Evolutionary conservation across 495 filamentous ascomycete species (phyloP).

Genomic region (Chaetomium fimeti): DNA sequence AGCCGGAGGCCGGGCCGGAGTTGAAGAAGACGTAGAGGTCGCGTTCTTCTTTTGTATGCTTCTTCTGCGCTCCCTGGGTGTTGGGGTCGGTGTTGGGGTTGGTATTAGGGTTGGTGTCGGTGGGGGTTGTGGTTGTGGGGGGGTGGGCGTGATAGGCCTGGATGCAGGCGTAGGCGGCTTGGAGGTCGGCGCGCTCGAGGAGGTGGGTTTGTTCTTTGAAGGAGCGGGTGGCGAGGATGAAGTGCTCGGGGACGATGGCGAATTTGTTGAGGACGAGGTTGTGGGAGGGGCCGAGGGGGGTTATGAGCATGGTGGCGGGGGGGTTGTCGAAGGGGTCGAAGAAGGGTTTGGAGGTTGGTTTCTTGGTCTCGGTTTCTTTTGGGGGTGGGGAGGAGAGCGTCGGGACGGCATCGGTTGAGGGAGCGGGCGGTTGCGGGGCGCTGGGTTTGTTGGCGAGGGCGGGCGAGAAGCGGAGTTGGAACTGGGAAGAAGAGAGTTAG

Average conservation of each 20-base stretch:
- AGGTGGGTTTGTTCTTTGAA: conserved; percentile 69
- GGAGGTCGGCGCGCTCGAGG: conserved; percentile 64
- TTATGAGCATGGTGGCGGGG: conserved; percentile 58
- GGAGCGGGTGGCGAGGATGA: conserved; percentile 68
- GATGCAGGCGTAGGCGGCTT: conserved; percentile 63
- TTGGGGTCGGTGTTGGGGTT: too few relatives aligned
- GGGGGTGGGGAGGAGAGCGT: not conserved
- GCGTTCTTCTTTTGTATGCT: not conserved
- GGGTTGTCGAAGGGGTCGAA: conserved; percentile 74
- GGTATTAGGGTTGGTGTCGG: not conserved
- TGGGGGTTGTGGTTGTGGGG: not conserved
- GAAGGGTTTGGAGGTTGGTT: conserved; percentile 5
- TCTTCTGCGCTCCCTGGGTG: too few relatives aligned
- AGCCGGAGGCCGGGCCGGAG: conserved; percentile 71
- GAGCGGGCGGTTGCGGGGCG: conserved; percentile 25
- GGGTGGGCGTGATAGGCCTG: conserved; percentile 51
- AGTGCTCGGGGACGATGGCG: conserved; percentile 75
- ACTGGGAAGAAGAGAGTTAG: conserved; percentile 34
- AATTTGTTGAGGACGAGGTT: conserved; percentile 78
- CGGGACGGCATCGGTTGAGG: not conserved
- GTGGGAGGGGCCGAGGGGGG: conserved; percentile 57
- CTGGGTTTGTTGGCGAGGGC: conserved; percentile 70
- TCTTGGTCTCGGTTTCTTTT: not conserved
- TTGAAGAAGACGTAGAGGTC: conserved; percentile 81
- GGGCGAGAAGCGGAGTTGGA: conserved; percentile 77